phyloP scores from a whole-genome alignment of 768 basidiomycete genomes.

The Hericium alpestre region DNA sequence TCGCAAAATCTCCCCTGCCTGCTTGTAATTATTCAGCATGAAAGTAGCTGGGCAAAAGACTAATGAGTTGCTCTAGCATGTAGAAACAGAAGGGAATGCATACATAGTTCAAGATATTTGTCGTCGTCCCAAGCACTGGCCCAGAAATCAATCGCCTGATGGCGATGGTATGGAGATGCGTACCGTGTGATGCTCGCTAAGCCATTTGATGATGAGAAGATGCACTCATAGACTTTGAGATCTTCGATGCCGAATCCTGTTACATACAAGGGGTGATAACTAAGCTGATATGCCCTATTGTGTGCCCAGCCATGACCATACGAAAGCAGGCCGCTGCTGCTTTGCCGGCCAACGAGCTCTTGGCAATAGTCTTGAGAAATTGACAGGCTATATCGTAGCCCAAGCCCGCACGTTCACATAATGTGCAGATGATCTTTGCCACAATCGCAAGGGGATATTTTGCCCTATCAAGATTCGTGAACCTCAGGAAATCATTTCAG shows the following conservation, averaged over 20 bases:
- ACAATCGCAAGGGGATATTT: slow-evolving; percentile 3
- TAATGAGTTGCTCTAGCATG: no score
- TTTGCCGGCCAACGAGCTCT: neutral
- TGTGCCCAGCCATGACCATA: neutral
- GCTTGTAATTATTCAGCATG: no score
- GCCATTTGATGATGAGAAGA: neutral
- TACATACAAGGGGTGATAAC: neutral
- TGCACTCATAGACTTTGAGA: neutral
- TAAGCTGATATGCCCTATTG: neutral
- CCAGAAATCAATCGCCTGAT: neutral
- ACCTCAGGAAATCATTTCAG: no score
- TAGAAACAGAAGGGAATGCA: neutral
- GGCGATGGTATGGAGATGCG: neutral
- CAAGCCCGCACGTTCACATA: neutral
- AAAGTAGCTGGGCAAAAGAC: neutral
- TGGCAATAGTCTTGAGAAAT: neutral
- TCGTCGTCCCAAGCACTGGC: neutral
- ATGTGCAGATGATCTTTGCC: neutral
- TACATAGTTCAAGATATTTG: neutral
- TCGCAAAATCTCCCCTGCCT: no score
- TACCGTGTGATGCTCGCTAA: neutral
- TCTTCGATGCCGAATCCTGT: neutral
- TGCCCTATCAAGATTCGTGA: neutral
- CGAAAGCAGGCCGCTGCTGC: neutral
- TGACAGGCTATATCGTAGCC: slow-evolving; percentile 1